These are phyloP conservation scores for Penicillium sp. DNA, from an alignment of 2,329 filamentous ascomycete genomes.

Conservation along the genomic window DNA sequence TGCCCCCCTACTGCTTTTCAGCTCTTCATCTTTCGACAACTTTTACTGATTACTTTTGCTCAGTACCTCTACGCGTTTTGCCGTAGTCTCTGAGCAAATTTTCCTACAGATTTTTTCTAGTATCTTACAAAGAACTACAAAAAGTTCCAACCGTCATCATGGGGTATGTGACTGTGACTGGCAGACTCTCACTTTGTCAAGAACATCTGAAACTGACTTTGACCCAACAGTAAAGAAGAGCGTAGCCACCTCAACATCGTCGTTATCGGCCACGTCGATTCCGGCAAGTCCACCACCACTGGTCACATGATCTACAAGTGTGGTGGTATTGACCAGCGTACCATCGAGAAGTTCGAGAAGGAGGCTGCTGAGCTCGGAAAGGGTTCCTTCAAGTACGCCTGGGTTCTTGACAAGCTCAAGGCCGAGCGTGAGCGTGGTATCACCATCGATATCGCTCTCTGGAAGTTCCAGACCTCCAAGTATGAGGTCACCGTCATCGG, in stretches of 20 bases:
- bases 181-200: too few relatives aligned
- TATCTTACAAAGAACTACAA: conserved; percentile 44
- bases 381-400: conserved; percentile 99
- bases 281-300: conserved; percentile 95
- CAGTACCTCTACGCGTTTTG: conserved; percentile 46
- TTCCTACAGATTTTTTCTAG: conserved; percentile 35
- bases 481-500: conserved; percentile 97
- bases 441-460: conserved; percentile 99
- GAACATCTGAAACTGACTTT: background rate
- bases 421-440: conserved; percentile 99
- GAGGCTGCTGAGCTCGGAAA: conserved; percentile 99
- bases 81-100: conserved; percentile 45
- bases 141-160: conserved; percentile 47
- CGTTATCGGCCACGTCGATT: conserved; percentile 99
- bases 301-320: conserved; percentile 99
- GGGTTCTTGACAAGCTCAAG: conserved; percentile 99
- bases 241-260: conserved; percentile 97
- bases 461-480: conserved; percentile 99
- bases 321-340: conserved; percentile 99
- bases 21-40: conserved; percentile 16
- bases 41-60: conserved; percentile 22
- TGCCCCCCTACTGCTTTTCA: conserved; percentile 19
- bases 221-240: conserved; percentile 67
- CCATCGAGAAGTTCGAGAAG: conserved; percentile 99
- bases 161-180: conserved; percentile 45